Percentiles rank a stretch among this genome's conserved stretches.
These are phyloP conservation scores for Paracoccidioides lutzii DNA, from an alignment of 2,329 filamentous ascomycete species.

Conservation along the genomic window DNA sequence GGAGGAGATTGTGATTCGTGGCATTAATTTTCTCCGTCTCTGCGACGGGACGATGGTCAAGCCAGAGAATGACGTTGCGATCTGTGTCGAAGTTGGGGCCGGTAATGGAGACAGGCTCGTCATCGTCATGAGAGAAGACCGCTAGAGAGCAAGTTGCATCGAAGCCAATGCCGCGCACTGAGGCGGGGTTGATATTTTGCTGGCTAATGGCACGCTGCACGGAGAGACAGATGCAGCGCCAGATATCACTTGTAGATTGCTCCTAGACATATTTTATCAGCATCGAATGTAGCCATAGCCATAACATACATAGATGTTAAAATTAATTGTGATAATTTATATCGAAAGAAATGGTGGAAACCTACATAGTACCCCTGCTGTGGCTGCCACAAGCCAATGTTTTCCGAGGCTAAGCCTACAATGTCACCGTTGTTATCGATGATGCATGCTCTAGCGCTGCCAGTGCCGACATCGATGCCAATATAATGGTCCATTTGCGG, in stretches of 20 bases:
- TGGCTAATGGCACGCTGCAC: conserved; percentile 72
- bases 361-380: conserved; percentile 60
- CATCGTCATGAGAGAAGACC: conserved; percentile 77
- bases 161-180: conserved; percentile 84
- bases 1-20: conserved; percentile 80
- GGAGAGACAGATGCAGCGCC: conserved; percentile 83
- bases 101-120: conserved; percentile 83
- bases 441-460: conserved; percentile 87
- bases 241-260: conserved; percentile 97
- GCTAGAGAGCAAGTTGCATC: conserved; percentile 97
- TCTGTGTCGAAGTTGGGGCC: conserved; percentile 79
- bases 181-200: conserved; percentile 60
- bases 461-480: conserved; percentile 92
- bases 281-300: background rate
- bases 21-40: conserved; percentile 91
- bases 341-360: background rate
- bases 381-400: conserved; percentile 71
- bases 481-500: conserved; percentile 52
- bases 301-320: background rate
- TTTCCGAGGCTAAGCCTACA: conserved; percentile 54
- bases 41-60: conserved; percentile 82
- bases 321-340: background rate
- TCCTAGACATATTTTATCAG: conserved; percentile 42
- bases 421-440: conserved; percentile 89
- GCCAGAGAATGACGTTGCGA: conserved; percentile 92